phyloP scores from a whole-genome alignment of 2,329 filamentous ascomycete species.

The Colletotrichum sp. region DNA sequence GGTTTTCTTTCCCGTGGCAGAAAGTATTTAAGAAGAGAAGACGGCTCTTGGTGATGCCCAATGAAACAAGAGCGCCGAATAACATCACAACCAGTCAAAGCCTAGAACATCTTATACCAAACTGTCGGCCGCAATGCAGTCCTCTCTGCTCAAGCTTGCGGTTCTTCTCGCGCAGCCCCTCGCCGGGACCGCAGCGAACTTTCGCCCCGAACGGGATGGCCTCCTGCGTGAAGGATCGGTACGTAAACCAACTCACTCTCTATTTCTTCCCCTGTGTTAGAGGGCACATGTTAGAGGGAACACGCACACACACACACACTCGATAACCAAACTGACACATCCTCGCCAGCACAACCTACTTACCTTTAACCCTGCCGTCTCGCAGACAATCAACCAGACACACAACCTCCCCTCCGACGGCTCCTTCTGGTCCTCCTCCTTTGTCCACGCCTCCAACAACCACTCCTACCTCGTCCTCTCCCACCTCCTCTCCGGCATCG shows the following conservation, averaged over 20 bases:
- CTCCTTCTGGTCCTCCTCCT: not conserved
- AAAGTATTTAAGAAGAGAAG: not conserved
- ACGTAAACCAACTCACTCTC: not conserved
- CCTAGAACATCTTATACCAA: not conserved
- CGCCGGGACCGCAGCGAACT: not conserved
- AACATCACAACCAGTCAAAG: not conserved
- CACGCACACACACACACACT: too few relatives aligned
- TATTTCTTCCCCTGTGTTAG: not conserved
- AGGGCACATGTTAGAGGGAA: fast-evolving
- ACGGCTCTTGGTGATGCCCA: not conserved
- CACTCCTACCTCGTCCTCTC: not conserved
- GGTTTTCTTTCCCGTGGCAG: not conserved
- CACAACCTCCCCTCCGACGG: not conserved
- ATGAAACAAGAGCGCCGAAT: not conserved
- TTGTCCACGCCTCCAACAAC: not conserved
- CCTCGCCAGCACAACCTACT: not conserved
- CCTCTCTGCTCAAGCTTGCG: not conserved
- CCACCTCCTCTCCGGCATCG: not conserved
- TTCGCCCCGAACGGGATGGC: not conserved
- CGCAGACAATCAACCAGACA: not conserved
- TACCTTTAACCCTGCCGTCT: not conserved
- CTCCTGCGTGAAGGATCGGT: not conserved
- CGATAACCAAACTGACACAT: not conserved
- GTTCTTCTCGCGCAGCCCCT: not conserved
- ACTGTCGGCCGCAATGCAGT: not conserved